phyloP scores from a whole-genome alignment of 163 green algal genomes.

The Chlorella variabilis region DNA sequence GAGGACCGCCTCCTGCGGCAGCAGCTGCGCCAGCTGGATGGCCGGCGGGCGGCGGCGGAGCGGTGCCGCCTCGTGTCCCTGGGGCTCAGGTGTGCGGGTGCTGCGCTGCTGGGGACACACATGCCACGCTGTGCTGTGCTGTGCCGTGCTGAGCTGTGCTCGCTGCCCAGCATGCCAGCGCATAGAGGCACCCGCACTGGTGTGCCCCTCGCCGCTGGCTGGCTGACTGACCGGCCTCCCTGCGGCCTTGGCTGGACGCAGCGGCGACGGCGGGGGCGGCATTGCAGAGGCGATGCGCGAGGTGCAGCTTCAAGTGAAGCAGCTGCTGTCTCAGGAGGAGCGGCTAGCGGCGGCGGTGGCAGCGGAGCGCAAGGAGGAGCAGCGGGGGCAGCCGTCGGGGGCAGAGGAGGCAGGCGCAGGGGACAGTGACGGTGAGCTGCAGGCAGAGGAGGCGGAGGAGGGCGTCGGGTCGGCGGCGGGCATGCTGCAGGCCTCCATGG shows the following conservation, averaged over 20 bases:
- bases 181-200: no score
- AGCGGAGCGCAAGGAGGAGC: background rate
- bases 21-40: slow-evolving; percentile 66
- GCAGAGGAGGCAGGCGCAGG: no score
- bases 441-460: slow-evolving; percentile 28
- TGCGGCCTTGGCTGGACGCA: no score
- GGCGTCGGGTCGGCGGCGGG: slow-evolving; percentile 1
- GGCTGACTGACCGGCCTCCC: no score
- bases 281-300: slow-evolving; percentile 27
- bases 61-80: slow-evolving; percentile 40
- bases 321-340: slow-evolving; percentile 37
- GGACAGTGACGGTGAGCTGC: background rate
- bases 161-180: background rate
- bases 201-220: no score
- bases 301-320: slow-evolving; percentile 35
- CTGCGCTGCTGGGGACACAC: no score
- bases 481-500: slow-evolving; percentile 56
- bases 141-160: background rate
- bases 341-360: slow-evolving; percentile 3
- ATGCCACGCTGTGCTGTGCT: no score
- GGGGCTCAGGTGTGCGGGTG: background rate
- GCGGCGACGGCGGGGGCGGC: slow-evolving; percentile 22
- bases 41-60: slow-evolving; percentile 52
- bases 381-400: background rate
- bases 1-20: slow-evolving; percentile 70